Base-by-base conservation (phyloP, 495 filamentous ascomycete genomes). In the Penicillium paxilli region DNA sequence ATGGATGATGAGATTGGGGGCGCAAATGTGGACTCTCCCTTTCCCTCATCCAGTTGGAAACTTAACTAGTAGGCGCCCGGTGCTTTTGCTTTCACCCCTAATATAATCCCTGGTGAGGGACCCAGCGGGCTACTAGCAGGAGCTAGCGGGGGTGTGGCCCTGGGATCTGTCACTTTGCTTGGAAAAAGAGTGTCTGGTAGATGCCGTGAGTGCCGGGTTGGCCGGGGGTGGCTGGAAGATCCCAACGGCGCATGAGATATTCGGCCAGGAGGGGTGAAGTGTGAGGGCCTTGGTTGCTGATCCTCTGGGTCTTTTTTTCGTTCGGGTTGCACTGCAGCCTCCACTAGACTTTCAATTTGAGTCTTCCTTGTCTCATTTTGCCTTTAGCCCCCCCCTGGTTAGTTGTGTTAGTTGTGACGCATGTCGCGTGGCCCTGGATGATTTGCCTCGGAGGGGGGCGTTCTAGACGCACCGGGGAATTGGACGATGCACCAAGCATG, bases 361-460 rank as follows among this genome's bases (percentile, higher is more conserved):
- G 30, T 14, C 30, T 32, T 32, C 30, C 30, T 16, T 38, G 16
- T 17, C 17, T 7, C 35, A 38, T 17, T 37, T 37, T n/a, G n/a
- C n/a, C 33, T 12, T 37, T 38, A 28, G 19, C 21, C 23, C 19
- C 33, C 20, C 35, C 35, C n/a, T 38, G 35, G 8, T 19, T 16
- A 19, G 7, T 42, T 50, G n/a, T n/a, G n/a, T n/a, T n/a, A n/a
- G n/a, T n/a, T n/a, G n/a, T 16, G 4, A 44, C n/a, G 12, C 6
- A 30, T 57, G 45, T 56, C 50, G 54, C 52, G 51, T 60, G 61
- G 51, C 60, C 49, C 25, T 26, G 52, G 42, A 35, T 60, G 45
- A 55, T 60, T 59, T 53, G 52, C 57, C 52, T 59, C 57, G 47
- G 53, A 38, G 52, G 23, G 52, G 23, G 42, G 47, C 53, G 49